Evolutionary conservation across 805 yeast species (phyloP).

Genomic region (Metschnikowia gruessii): DNA sequence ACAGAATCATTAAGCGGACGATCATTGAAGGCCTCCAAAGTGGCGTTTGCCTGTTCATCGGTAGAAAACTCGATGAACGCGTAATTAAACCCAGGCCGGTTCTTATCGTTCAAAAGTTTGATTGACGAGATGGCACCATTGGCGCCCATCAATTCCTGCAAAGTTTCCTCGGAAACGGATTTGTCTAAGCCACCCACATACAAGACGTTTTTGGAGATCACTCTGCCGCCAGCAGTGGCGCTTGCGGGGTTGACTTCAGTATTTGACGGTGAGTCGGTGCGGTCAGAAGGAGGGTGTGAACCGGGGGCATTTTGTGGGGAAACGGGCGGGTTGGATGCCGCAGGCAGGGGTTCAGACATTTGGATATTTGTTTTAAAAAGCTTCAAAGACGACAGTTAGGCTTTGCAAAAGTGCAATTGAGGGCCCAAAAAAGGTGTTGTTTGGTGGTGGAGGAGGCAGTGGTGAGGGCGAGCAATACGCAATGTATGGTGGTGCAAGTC

Average conservation of each 20-base stretch:
- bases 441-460: no score
- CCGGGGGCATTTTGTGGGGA: conserved; percentile 1
- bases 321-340: neutral
- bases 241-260: conserved; percentile 48
- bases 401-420: neutral
- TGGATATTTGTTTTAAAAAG: neutral
- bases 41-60: conserved; percentile 57
- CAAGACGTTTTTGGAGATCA: conserved; percentile 65
- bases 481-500: neutral
- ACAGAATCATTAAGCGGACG: conserved; percentile 51
- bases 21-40: conserved; percentile 61
- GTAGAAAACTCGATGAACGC: conserved; percentile 76
- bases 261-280: conserved; percentile 1
- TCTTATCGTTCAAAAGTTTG: conserved; percentile 74
- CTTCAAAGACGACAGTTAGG: no score
- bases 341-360: conserved; percentile 7
- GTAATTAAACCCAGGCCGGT: conserved; percentile 68
- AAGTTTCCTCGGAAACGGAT: conserved; percentile 58
- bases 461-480: neutral
- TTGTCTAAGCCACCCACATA: conserved; percentile 76
- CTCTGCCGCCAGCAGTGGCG: conserved; percentile 80
- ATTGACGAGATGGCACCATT: conserved; percentile 62
- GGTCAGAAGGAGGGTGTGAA: neutral
- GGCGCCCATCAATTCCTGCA: conserved; percentile 59
- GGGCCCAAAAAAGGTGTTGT: neutral